A percentile compares a stretch with the other conserved stretches of the same genome.
phyloP scores from a whole-genome alignment of 495 filamentous ascomycete genomes.

The Hyphodiscus hymeniophilus region DNA sequence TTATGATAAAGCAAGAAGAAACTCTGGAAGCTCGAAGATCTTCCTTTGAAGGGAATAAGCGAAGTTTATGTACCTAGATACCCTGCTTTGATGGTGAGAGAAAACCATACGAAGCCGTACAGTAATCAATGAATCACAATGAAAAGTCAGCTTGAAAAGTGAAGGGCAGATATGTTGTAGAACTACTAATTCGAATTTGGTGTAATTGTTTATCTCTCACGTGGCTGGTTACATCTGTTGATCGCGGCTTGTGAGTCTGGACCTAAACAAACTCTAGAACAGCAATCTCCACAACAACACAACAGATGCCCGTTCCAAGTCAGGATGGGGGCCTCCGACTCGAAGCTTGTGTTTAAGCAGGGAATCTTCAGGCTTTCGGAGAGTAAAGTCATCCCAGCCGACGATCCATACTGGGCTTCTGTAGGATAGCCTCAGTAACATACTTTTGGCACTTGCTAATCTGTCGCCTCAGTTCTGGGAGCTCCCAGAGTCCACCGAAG shows the following conservation, averaged over 20 bases:
- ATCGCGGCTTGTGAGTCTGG: neutral
- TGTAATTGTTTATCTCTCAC: too few relatives aligned
- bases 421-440: slow-evolving; percentile 38
- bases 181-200: neutral
- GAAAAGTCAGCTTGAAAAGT: neutral
- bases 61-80: slow-evolving; percentile 15
- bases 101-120: neutral
- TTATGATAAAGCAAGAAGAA: slow-evolving; percentile 64
- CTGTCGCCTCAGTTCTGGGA: slow-evolving; percentile 75
- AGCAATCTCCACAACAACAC: neutral
- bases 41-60: slow-evolving; percentile 4
- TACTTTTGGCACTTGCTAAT: slow-evolving; percentile 2
- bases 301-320: slow-evolving; percentile 16
- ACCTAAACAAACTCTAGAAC: slow-evolving; percentile 3
- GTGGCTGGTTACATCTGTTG: slow-evolving; percentile 1
- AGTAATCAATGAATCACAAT: neutral
- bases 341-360: slow-evolving; percentile 98
- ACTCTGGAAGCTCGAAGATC: slow-evolving; percentile 30
- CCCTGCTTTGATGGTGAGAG: slow-evolving; percentile 7
- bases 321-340: slow-evolving; percentile 94
- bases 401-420: slow-evolving; percentile 90
- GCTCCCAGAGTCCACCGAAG: slow-evolving; percentile 89
- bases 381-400: slow-evolving; percentile 75
- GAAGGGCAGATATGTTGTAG: too few relatives aligned
- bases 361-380: slow-evolving; percentile 97